Conservation (phyloP, 345 rosid species). For the Aegle marmelos region DNA sequence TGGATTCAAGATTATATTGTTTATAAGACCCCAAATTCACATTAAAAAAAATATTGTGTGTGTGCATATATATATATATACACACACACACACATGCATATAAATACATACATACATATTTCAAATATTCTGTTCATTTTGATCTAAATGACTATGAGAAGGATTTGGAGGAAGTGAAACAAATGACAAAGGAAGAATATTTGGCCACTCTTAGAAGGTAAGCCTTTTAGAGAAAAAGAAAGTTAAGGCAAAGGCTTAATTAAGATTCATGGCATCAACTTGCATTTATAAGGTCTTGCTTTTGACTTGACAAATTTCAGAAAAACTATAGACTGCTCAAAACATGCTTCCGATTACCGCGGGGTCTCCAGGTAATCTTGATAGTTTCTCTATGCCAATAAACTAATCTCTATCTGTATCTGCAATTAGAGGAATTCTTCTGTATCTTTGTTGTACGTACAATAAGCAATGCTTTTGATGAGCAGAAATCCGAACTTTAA, state of each 20-base stretch:
- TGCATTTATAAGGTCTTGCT: not conserved
- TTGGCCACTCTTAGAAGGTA: slow-evolving; percentile 15
- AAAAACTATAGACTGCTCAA: slow-evolving; percentile 12
- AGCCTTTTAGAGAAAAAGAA: not conserved
- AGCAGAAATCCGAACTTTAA: slow-evolving; percentile 8
- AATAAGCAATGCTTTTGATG: not conserved
- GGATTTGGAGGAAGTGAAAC: slow-evolving; percentile 20
- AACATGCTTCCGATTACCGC: slow-evolving; percentile 15
- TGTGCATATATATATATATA: no score
- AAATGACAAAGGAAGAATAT: slow-evolving; percentile 9
- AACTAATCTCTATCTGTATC: no score
- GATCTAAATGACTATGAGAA: slow-evolving; percentile 10
- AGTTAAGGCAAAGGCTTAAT: no score
- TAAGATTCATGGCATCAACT: no score
- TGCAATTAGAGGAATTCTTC: no score
- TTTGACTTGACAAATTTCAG: slow-evolving; percentile 12
- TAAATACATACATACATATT: no score
- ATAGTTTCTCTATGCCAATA: not conserved
- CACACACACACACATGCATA: no score
- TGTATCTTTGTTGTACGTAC: no score
- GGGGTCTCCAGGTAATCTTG: slow-evolving; percentile 17
- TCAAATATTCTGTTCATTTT: no score
- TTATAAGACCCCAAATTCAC: no score
- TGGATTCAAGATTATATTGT: no score
- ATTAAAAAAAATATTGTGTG: no score